Percentiles rank a stretch among this genome's conserved stretches.
Conservation (phyloP, 495 filamentous ascomycete genomes). For the Hypoxylon lenormandii region DNA sequence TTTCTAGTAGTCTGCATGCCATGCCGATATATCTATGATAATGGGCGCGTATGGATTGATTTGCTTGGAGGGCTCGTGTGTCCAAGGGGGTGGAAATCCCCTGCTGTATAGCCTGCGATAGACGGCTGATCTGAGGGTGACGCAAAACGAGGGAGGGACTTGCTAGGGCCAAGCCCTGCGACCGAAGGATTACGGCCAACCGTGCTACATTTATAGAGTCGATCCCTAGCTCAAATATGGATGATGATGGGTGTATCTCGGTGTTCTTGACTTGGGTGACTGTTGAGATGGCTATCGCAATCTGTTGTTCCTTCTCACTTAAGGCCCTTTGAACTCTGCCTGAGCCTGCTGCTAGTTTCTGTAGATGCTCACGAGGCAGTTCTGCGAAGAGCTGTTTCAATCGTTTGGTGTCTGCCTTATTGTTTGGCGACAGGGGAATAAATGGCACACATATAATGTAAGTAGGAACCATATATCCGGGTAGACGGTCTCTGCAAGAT, state of each 20-base stretch:
- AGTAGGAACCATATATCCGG: slow-evolving; percentile 81
- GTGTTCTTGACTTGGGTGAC: slow-evolving; percentile 58
- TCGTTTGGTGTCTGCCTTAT: slow-evolving; percentile 76
- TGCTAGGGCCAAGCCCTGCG: slow-evolving; percentile 66
- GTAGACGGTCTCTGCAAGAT: slow-evolving; percentile 70
- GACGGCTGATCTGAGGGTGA: slow-evolving; percentile 64
- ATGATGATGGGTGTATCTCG: slow-evolving; percentile 67
- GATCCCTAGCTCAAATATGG: slow-evolving; percentile 82
- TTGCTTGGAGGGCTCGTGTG: slow-evolving; percentile 57
- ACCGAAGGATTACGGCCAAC: slow-evolving; percentile 66
- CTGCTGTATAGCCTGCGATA: slow-evolving; percentile 60
- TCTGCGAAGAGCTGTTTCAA: slow-evolving; percentile 70
- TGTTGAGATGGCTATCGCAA: slow-evolving; percentile 65
- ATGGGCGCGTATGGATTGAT: slow-evolving; percentile 69
- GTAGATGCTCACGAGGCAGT: slow-evolving; percentile 69
- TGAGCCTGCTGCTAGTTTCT: slow-evolving; percentile 53
- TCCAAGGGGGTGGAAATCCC: slow-evolving; percentile 27
- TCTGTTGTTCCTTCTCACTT: slow-evolving; percentile 56
- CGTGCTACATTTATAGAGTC: slow-evolving; percentile 84
- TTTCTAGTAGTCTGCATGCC: slow-evolving; percentile 27
- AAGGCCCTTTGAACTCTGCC: slow-evolving; percentile 49
- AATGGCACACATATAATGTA: slow-evolving; percentile 72
- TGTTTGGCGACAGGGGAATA: slow-evolving; percentile 77
- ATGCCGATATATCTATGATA: slow-evolving; percentile 64
- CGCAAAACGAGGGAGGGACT: slow-evolving; percentile 74